Base-by-base conservation (phyloP, 768 basidiomycete species). In the Chalciporus pseudorubinellus region DNA sequence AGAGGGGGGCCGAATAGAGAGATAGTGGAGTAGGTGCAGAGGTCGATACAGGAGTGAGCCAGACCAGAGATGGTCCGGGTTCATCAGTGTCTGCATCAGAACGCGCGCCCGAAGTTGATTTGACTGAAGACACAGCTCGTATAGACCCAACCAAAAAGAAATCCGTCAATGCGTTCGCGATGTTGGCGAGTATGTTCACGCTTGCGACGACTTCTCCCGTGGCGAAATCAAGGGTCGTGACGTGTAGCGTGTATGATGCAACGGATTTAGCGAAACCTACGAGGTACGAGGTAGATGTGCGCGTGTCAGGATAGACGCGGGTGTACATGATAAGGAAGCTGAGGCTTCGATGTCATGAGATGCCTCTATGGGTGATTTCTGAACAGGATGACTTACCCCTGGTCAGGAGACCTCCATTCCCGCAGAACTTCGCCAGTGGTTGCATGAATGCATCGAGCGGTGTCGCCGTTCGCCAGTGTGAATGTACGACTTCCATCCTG, bases 321-420 rank as follows among this genome's bases (percentile, higher is more conserved):
- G 85, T 80, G 65, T 85, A 83, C 24, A 88, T 71, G 6, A 84
- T 74, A 6, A 81, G 74, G 2, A 83, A 83, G 18, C 92, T 93
- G 56, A 9, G 8, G 5, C 18, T 22, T 48, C 21, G 14, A 43
- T 31, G 38, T 60, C 52, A 52, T 51, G 24, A n/a, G n/a, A 18
- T 10, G 16, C 13, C 12, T 26, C 20, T 16, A 45, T 31, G 34
- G 4, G 18, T 3, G 2, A 1, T 9, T 20, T 39, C 13, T 6
- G 19, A 16, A 11, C 8, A 36, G 34, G 2, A 6, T 16, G 20
- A 71, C 82, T 57, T 60, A 91, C 89, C 75, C 78, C 44, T 84
- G 77, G 61, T 89, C 87, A 13, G 75, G 73, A 21, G 84, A 77
- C n/a, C 74, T 76, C 87, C 90, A 93, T 2, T 69, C 73, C 93